phyloP scores from a whole-genome alignment of 2,329 filamentous ascomycete genomes.

The Penicillium hordei region DNA sequence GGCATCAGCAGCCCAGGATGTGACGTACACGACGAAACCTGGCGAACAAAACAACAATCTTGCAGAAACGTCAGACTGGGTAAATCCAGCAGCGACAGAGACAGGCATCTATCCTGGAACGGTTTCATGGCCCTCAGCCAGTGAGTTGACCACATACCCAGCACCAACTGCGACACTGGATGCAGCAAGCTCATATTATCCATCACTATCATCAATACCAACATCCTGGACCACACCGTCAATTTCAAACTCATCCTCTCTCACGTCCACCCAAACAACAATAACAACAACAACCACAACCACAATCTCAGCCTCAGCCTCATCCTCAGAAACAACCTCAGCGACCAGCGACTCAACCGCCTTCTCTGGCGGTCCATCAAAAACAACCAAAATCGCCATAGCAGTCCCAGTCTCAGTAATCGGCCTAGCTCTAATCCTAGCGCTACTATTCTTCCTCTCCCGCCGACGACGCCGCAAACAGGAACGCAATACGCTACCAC shows the following conservation, averaged over 20 bases:
- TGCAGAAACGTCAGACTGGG: background rate
- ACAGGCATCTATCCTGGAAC: background rate
- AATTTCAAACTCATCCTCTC: background rate
- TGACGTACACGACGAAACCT: background rate
- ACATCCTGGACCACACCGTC: background rate
- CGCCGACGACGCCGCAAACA: constrained; percentile 21
- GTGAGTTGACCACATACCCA: background rate
- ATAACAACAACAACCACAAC: background rate
- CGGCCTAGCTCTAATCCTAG: constrained; percentile 27
- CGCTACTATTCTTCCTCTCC: constrained; percentile 28
- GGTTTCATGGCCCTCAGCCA: background rate
- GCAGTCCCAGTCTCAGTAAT: constrained; percentile 36
- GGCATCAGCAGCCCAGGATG: background rate
- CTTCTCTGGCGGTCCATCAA: constrained; percentile 15
- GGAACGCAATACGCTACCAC: constrained; percentile 4
- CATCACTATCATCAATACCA: background rate
- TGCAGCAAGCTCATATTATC: background rate
- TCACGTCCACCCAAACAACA: background rate
- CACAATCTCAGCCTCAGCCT: background rate
- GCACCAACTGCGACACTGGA: background rate
- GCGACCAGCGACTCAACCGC: background rate
- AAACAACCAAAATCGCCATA: constrained; percentile 32
- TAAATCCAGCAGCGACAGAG: background rate
- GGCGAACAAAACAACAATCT: background rate
- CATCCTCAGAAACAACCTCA: background rate